phyloP scores from a whole-genome alignment of 2,329 filamentous ascomycete genomes.

The Fusarium devonianum region DNA sequence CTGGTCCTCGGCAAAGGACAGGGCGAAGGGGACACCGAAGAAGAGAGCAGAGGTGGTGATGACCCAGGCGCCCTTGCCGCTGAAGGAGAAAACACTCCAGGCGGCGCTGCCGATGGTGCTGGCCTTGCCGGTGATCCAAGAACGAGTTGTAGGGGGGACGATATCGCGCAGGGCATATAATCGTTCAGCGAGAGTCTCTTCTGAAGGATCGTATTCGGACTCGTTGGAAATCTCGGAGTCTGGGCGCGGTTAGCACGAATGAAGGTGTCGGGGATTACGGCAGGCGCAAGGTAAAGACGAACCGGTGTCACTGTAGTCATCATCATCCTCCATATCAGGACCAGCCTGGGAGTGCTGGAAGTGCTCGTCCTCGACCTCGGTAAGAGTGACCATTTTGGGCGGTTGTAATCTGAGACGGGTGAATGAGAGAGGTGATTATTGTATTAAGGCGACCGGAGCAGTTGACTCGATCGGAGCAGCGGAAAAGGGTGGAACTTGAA shows the following conservation, averaged over 20 bases:
- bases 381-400: slow-evolving; percentile 88
- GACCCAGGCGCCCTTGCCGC: slow-evolving; percentile 89
- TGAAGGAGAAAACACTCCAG: slow-evolving; percentile 69
- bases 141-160: slow-evolving; percentile 74
- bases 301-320: slow-evolving; percentile 96
- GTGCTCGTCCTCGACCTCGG: slow-evolving; percentile 96
- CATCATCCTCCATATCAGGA: slow-evolving; percentile 84
- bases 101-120: slow-evolving; percentile 58
- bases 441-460: slow-evolving; percentile 10
- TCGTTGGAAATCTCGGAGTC: slow-evolving; percentile 87
- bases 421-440: slow-evolving; percentile 12
- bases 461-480: slow-evolving; percentile 1
- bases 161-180: slow-evolving; percentile 78
- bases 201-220: slow-evolving; percentile 68
- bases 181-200: slow-evolving; percentile 71
- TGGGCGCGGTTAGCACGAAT: slow-evolving; percentile 47
- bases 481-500: slow-evolving; percentile 8
- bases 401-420: slow-evolving; percentile 20
- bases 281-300: slow-evolving; percentile 45
- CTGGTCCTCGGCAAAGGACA: slow-evolving; percentile 95
- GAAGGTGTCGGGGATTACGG: slow-evolving; percentile 2
- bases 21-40: slow-evolving; percentile 89
- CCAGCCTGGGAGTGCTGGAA: slow-evolving; percentile 76
- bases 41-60: slow-evolving; percentile 88
- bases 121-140: slow-evolving; percentile 69